Base-by-base conservation (phyloP, 805 yeast genomes). In the Cyberlindnera xishuangbannaensis region DNA sequence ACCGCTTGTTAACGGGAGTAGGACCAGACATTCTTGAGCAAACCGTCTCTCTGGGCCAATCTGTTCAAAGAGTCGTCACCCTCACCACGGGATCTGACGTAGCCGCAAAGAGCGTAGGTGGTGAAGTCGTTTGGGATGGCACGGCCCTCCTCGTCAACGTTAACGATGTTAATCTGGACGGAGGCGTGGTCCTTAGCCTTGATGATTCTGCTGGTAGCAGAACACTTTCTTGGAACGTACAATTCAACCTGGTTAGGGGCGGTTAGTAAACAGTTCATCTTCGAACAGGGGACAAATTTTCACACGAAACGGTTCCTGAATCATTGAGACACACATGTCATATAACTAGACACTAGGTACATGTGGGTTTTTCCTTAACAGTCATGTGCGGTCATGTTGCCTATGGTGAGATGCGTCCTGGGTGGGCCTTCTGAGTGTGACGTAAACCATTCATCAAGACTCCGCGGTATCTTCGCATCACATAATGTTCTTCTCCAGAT, bases 181-280 rank as follows among this genome's bases (percentile, higher is more conserved):
- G 97, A 84, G 58, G 97, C 92, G 73, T 92, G 98, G 76, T 92
- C 98, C 80, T 92, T 88, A 64, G 98, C 88, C 79, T 86, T 87
- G 82, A 92, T 88, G 76, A 92, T 87, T 79, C 97, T 87, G 95
- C 87, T 88, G 74, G 98, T 87, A 66, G 98, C 98, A 74, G 98
- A 92, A 81, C 98, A 92, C 79, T 92, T 92, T 83, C 98, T 86
- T 78, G 98, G 98, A 73, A 90, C 95, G 95, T 92, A 92, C 74
- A 92, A 87, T 82, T 92, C 98, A 73, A 92, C 97, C 97, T 48
- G 38, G 25, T 30, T n/a, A n/a, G n/a, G n/a, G n/a, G n/a, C n/a
- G n/a, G n/a, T n/a, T n/a, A n/a, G n/a, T n/a, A n/a, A n/a, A n/a
- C n/a, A n/a, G n/a, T n/a, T n/a, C n/a, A n/a, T n/a, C n/a, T n/a